Base-by-base conservation (phyloP, 306 rosid genomes). In the Ormosia emarginata region DNA sequence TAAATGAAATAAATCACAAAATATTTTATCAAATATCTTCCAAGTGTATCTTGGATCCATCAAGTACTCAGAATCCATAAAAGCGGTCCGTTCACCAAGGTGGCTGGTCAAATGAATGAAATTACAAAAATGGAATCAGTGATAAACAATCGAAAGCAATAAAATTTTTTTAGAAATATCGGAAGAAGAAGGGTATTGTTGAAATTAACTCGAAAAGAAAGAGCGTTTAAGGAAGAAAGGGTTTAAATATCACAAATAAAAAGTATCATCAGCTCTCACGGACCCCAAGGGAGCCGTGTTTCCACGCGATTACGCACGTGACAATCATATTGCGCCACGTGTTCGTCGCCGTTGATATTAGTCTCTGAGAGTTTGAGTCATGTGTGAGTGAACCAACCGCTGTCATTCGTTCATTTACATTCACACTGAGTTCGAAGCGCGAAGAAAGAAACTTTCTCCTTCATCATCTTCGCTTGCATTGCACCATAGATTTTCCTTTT, bases 281-380 rank as follows among this genome's bases (percentile, higher is more conserved):
- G 87, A 58, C 79, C 82, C 86, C 71, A 63, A 71, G 83, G n/a
- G 44, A 17, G 4, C 66, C 63, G 5, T n/a, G 76, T 62, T 36
- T 61, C 47, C 69, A 59, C 71, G 72, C 56, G 78, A 72, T 44
- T 37, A 37, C 15, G 75, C 95, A 89, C 88, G 89, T 86, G 91
- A 83, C 77, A 12, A 55, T 83, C 0, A 2, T 1, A 8, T 1
- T 0, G 0, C 43, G 76, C 84, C 90, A 88, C 86, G 87, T 46
- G 66, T 67, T 33, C 61, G 0, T 8, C 7, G 0, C 4, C 37
- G n/a, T 67, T 47, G 81, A 67, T 82, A 75, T 59, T 47, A 63
- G 62, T 57, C 15, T 58, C 70, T n/a, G 34, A 15, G 43, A n/a
- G 47, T 39, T 34, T 6, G 15, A 39, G 7, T 66, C 24, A 33